These are phyloP conservation scores for Metschnikowia amazonensis DNA, from an alignment of 805 yeast genomes.

Conservation along the genomic window DNA sequence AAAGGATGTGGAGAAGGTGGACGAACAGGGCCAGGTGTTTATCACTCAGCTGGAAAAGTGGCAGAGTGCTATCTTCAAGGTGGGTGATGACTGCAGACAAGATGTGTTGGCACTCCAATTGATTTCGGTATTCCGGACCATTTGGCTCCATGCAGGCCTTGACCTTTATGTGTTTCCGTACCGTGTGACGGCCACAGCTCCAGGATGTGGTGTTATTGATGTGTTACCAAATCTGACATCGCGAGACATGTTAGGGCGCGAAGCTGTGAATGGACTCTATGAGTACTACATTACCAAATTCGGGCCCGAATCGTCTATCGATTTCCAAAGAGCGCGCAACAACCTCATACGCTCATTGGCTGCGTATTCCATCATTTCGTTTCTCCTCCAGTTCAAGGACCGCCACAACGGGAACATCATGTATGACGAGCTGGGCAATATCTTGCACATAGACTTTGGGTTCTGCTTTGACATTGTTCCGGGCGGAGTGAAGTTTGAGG, in stretches of 20 bases:
- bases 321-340: slow-evolving; percentile 86
- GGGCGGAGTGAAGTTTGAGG: slow-evolving; percentile 97
- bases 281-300: slow-evolving; percentile 89
- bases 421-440: slow-evolving; percentile 93
- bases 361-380: slow-evolving; percentile 89
- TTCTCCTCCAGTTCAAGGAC: slow-evolving; percentile 89
- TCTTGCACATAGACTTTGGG: slow-evolving; percentile 95
- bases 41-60: slow-evolving; percentile 57
- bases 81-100: slow-evolving; percentile 98
- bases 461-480: slow-evolving; percentile 98
- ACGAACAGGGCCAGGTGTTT: slow-evolving; percentile 33
- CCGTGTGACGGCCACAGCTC: slow-evolving; percentile 96
- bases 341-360: slow-evolving; percentile 93
- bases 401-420: slow-evolving; percentile 97
- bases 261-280: slow-evolving; percentile 94
- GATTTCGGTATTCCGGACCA: slow-evolving; percentile 84
- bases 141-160: slow-evolving; percentile 83
- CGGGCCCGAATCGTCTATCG: slow-evolving; percentile 90
- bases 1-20: slow-evolving; percentile 48
- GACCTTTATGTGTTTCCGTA: slow-evolving; percentile 91
- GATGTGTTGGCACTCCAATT: slow-evolving; percentile 92
- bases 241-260: slow-evolving; percentile 97
- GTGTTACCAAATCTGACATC: slow-evolving; percentile 93
- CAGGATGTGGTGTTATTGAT: slow-evolving; percentile 98
- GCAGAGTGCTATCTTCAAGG: slow-evolving; percentile 97